These are phyloP conservation scores for Syncephalastrum monosporum DNA, from an alignment of 371 early-diverging fungal genomes.

Conservation along the genomic window DNA sequence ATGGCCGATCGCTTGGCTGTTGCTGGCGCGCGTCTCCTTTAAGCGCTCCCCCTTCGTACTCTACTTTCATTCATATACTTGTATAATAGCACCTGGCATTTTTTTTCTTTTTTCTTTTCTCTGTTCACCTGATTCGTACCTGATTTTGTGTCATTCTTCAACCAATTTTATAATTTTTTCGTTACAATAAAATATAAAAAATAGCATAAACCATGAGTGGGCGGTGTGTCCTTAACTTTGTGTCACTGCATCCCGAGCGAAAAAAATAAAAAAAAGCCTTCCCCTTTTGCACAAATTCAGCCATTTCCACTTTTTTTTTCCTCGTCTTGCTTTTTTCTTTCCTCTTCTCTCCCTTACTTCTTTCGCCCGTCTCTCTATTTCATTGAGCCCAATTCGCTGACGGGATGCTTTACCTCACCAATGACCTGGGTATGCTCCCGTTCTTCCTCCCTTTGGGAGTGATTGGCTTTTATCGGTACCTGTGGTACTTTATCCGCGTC, in stretches of 20 bases:
- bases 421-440: constrained; percentile 53
- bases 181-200: too few relatives aligned
- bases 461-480: constrained; percentile 68
- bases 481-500: constrained; percentile 64
- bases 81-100: too few relatives aligned
- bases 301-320: neutral
- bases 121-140: too few relatives aligned
- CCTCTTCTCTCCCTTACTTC: neutral
- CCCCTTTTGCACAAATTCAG: constrained; percentile 2
- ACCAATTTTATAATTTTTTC: too few relatives aligned
- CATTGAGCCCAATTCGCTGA: neutral
- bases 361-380: neutral
- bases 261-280: constrained; percentile 7
- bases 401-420: constrained; percentile 65
- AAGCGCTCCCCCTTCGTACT: too few relatives aligned
- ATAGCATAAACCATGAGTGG: too few relatives aligned
- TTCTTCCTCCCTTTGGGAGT: constrained; percentile 69
- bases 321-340: too few relatives aligned
- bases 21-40: constrained; percentile 41
- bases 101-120: too few relatives aligned
- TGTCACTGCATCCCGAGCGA: too few relatives aligned
- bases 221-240: too few relatives aligned
- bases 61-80: too few relatives aligned
- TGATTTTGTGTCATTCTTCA: too few relatives aligned
- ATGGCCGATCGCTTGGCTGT: constrained; percentile 72